Percentiles rank a stretch among this genome's conserved stretches.
phyloP scores from a whole-genome alignment of 306 rosid genomes.

The Vicia sativa region DNA sequence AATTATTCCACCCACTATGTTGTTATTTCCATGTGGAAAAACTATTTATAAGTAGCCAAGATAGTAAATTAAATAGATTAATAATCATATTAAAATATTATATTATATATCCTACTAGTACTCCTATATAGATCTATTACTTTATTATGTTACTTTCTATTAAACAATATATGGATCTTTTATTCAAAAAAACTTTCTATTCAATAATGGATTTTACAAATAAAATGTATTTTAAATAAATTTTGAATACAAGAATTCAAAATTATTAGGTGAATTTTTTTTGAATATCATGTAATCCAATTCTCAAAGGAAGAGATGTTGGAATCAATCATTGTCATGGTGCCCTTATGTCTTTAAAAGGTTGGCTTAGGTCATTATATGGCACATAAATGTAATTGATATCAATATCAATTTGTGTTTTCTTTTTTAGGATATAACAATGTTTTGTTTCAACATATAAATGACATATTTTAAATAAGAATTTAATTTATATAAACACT shows the following conservation, averaged over 20 bases:
- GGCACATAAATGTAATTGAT: neutral
- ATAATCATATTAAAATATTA: neutral
- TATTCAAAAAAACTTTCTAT: too few relatives aligned
- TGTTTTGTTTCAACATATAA: neutral
- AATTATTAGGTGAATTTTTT: constrained; percentile 23
- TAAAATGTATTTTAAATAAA: neutral
- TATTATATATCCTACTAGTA: too few relatives aligned
- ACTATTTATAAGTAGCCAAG: neutral
- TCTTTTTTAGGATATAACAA: neutral
- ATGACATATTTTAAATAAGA: too few relatives aligned
- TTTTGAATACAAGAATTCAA: neutral
- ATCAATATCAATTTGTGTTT: neutral
- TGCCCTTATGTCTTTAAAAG: constrained; percentile 28
- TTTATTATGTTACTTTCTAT: neutral
- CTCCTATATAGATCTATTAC: too few relatives aligned
- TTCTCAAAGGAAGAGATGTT: constrained; percentile 34
- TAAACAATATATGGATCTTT: too few relatives aligned
- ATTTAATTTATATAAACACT: too few relatives aligned
- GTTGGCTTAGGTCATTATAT: constrained; percentile 9
- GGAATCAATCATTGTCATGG: constrained; percentile 43
- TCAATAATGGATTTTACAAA: too few relatives aligned
- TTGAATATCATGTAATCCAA: constrained; percentile 24
- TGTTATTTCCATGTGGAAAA: constrained; percentile 38
- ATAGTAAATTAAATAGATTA: neutral
- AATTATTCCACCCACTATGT: constrained; percentile 39